Percentiles rank a stretch among this genome's conserved stretches.
These are phyloP conservation scores for Ormosia semicastrata DNA, from an alignment of 306 rosid species.

Conservation along the genomic window DNA sequence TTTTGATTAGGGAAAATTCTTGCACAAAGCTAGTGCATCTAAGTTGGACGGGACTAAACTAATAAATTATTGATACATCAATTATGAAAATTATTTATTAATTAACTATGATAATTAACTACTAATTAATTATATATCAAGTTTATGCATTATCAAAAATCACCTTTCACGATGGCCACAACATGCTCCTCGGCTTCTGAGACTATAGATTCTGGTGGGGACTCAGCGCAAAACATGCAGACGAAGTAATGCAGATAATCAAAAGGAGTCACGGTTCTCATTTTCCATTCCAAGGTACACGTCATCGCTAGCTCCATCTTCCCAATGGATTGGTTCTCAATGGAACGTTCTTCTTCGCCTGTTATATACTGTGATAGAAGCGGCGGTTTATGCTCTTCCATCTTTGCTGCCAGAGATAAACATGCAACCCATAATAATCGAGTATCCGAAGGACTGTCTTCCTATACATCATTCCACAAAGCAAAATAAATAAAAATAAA, in stretches of 20 bases:
- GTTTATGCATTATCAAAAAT: neutral
- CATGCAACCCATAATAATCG: conserved; percentile 67
- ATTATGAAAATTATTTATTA: too few relatives aligned
- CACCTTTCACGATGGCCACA: conserved; percentile 61
- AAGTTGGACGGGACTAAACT: too few relatives aligned
- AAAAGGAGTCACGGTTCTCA: conserved; percentile 82
- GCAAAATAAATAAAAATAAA: neutral
- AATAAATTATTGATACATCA: too few relatives aligned
- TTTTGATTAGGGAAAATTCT: neutral
- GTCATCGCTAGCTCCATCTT: conserved; percentile 73
- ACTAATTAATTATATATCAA: too few relatives aligned
- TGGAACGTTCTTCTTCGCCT: conserved; percentile 32
- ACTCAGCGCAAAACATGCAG: conserved; percentile 45
- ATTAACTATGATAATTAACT: too few relatives aligned
- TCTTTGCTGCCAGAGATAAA: conserved; percentile 84
- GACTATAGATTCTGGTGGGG: conserved; percentile 38
- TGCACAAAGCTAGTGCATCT: too few relatives aligned
- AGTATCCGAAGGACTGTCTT: conserved; percentile 67
- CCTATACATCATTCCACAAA: conserved; percentile 40
- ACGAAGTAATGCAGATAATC: conserved; percentile 62
- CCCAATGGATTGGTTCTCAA: conserved; percentile 56
- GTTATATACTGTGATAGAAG: conserved; percentile 49
- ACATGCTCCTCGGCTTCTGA: conserved; percentile 51
- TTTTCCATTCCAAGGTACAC: conserved; percentile 72
- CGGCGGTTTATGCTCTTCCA: conserved; percentile 73